Conservation (phyloP, 495 filamentous ascomycete species). For the Zalerion maritima region DNA sequence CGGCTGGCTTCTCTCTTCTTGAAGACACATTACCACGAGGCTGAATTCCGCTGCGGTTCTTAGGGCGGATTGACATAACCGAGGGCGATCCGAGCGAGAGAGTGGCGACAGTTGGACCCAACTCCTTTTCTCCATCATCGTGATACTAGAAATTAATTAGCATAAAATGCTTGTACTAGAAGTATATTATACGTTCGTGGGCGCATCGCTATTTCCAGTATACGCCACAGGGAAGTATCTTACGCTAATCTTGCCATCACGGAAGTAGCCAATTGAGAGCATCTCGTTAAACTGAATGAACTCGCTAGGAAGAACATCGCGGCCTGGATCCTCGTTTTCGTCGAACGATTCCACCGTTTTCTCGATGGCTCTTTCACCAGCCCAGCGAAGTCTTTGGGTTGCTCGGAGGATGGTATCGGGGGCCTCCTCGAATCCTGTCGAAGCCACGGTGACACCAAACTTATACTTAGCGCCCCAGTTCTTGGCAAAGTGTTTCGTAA, state of each 20-base stretch:
- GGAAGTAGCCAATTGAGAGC: constrained; percentile 61
- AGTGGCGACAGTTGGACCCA: constrained; percentile 64
- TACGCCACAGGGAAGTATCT: constrained; percentile 12
- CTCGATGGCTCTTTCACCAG: constrained; percentile 30
- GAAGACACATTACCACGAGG: no score
- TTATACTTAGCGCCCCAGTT: constrained; percentile 85
- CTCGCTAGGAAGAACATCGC: constrained; percentile 5
- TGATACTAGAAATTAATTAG: constrained; percentile 48
- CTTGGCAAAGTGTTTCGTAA: constrained; percentile 52
- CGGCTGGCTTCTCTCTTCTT: constrained; percentile 12
- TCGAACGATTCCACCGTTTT: constrained; percentile 11
- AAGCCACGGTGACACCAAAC: constrained; percentile 54
- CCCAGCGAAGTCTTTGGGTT: constrained; percentile 53
- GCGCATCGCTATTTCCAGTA: no score
- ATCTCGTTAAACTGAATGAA: constrained; percentile 55
- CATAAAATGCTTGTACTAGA: constrained; percentile 2
- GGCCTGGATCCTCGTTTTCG: background rate
- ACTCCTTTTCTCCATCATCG: constrained; percentile 65
- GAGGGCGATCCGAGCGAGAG: constrained; percentile 58
- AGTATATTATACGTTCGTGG: no score
- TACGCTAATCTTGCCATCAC: constrained; percentile 53
- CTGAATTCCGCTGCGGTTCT: no score
- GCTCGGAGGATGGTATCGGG: constrained; percentile 39
- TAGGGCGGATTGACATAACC: constrained; percentile 56
- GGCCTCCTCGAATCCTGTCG: constrained; percentile 47